Evolutionary conservation across 192 early-diverging fungal species (phyloP).

Genomic region (Gamsiella multidivaricata): DNA sequence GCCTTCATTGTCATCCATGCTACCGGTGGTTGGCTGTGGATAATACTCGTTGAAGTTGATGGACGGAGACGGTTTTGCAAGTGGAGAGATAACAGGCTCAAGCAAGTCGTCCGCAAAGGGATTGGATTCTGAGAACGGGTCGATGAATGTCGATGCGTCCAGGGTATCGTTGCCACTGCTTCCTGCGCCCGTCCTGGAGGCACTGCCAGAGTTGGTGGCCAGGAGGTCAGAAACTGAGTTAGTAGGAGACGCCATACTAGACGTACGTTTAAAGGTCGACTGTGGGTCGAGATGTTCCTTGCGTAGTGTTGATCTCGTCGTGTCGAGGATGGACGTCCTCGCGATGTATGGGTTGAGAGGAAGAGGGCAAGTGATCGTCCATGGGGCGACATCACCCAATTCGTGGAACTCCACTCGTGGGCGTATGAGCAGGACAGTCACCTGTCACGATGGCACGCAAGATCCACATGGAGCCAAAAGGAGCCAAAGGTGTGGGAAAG

Average conservation of each 20-base stretch:
- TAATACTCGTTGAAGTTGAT: conserved; percentile 49
- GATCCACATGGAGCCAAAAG: too few relatives aligned
- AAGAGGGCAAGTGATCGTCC: not conserved
- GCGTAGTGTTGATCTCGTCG: too few relatives aligned
- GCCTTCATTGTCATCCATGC: not conserved
- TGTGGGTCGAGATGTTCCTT: not conserved
- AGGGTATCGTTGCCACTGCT: conserved; percentile 3
- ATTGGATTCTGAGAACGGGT: conserved; percentile 52
- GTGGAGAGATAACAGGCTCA: conserved; percentile 7
- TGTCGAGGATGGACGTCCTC: too few relatives aligned
- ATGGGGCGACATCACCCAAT: too few relatives aligned
- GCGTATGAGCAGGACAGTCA: conserved; percentile 1
- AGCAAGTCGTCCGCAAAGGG: conserved; percentile 46
- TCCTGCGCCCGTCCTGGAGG: not conserved
- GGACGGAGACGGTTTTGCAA: conserved; percentile 18
- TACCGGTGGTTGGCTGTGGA: conserved; percentile 23
- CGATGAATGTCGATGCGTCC: conserved; percentile 46
- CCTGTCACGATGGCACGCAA: too few relatives aligned
- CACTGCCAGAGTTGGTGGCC: conserved; percentile 1
- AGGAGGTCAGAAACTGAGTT: conserved; percentile 45
- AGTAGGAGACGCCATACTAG: conserved; percentile 33
- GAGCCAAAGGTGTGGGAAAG: too few relatives aligned
- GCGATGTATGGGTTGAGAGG: too few relatives aligned
- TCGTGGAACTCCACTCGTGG: not conserved
- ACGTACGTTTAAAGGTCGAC: not conserved